Base-by-base conservation (phyloP, 1,284 basidiomycete species). In the Tilletia caries region DNA sequence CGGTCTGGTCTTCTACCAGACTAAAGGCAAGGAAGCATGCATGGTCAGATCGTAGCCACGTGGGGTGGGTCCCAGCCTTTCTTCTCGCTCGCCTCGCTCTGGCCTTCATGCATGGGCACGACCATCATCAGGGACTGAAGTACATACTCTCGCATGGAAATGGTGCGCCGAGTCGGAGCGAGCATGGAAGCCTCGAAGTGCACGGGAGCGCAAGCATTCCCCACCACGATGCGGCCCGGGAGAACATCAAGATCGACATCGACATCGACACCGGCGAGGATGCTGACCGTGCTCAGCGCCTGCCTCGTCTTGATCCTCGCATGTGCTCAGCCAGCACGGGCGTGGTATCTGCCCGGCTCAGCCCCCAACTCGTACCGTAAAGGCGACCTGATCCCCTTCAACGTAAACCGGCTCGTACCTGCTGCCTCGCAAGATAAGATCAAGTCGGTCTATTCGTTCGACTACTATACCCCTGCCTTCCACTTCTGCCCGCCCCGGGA, bases 391-490 rank as follows among this genome's bases (percentile, higher is more conserved):
- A 83, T 85, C 2, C 80, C 84, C 2, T 77, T 85, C 62, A 75
- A 73, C 20, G 81, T 82, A 54, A 83, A 82, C 67, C 70, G 79
- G 68, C 68, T 84, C 76, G 75, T 85, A 79, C 80, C 79, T 71
- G 72, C 81, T 72, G 74, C 78, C 1, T 76, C 77, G 27, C 75
- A 75, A 13, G 72, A 74, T 8, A 77, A 76, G 64, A 76, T 80
- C 72, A 79, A 82, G 67, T 70, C 79, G 20, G 70, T 82, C 27
- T 73, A 78, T 71, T 72, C 71, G 52, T 75, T 79, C 72, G 92
- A 95, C 83, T 95, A 93, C 84, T 95, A 95, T 85, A 89, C 93
- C 77, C 88, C 89, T 1, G 86, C 86, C 54, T 91, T 98, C 76
- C 90, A 90, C 74, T 98, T 98, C 84, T 98, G 95, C 82, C 79